These are phyloP conservation scores for Serpula lacrymans DNA, from an alignment of 768 basidiomycete genomes.

Conservation along the genomic window DNA sequence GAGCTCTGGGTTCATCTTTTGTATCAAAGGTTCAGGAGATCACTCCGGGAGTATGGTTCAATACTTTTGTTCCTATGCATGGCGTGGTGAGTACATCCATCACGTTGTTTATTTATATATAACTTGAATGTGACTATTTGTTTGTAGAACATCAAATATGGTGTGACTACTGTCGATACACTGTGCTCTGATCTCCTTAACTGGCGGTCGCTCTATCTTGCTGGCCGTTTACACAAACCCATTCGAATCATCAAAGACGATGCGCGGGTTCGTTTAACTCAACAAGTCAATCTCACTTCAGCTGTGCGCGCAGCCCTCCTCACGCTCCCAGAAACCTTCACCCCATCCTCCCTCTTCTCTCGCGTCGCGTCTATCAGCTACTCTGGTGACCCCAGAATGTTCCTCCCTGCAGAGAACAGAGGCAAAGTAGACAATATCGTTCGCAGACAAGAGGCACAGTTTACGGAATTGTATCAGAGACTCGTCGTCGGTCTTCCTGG, in stretches of 20 bases:
- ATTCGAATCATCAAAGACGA: constrained; percentile 91
- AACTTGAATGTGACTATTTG: constrained; percentile 1
- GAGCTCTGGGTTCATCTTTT: constrained; percentile 78
- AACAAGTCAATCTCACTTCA: constrained; percentile 90
- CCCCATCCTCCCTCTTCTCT: constrained; percentile 79
- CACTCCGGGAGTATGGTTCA: constrained; percentile 93
- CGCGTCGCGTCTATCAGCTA: constrained; percentile 87
- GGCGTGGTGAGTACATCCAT: constrained; percentile 64
- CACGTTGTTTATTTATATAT: not conserved
- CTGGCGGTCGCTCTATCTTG: constrained; percentile 91
- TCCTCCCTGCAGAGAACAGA: constrained; percentile 91
- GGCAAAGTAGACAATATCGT: constrained; percentile 95
- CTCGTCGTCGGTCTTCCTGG: constrained; percentile 77
- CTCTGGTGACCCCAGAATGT: constrained; percentile 89
- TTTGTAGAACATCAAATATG: constrained; percentile 91
- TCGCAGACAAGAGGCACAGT: constrained; percentile 72
- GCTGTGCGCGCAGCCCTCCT: constrained; percentile 90
- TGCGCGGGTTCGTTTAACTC: constrained; percentile 85
- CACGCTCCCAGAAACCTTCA: constrained; percentile 77
- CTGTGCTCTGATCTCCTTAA: constrained; percentile 88
- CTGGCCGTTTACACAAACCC: constrained; percentile 97
- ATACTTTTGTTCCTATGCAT: constrained; percentile 80
- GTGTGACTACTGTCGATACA: constrained; percentile 87
- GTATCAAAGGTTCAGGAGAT: constrained; percentile 75
- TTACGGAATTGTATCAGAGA: constrained; percentile 82